These are phyloP conservation scores for Smallanthus sonchifolius DNA, from an alignment of 129 eudicot species.

Conservation along the genomic window DNA sequence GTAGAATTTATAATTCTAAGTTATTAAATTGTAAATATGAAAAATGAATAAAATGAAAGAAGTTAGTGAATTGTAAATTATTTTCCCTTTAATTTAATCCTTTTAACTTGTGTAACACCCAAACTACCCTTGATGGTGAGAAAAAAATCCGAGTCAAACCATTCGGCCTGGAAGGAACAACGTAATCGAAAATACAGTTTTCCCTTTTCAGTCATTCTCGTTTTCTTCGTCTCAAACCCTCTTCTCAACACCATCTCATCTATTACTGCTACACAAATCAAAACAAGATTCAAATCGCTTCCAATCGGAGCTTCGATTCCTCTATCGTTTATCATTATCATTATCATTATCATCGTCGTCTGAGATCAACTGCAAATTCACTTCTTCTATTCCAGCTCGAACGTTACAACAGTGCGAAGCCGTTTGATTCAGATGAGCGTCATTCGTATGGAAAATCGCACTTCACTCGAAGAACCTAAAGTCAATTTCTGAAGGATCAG, in stretches of 20 bases:
- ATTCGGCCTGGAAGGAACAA: constrained; percentile 12
- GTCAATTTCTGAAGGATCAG: constrained; percentile 30
- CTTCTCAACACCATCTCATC: constrained; percentile 6
- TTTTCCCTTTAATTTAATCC: too few species aligned
- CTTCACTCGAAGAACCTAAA: constrained; percentile 25
- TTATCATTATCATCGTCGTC: neutral
- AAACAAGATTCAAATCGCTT: constrained; percentile 3
- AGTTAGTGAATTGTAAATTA: too few species aligned
- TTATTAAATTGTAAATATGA: too few species aligned
- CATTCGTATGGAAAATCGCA: constrained; percentile 11
- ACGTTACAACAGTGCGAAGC: neutral
- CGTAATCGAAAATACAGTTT: constrained; percentile 17
- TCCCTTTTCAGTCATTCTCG: constrained; percentile 26
- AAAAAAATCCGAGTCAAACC: constrained; percentile 15
- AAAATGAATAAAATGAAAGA: too few species aligned
- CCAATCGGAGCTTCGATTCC: neutral
- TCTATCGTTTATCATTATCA: neutral
- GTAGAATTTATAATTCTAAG: too few species aligned
- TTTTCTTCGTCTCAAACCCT: constrained; percentile 39
- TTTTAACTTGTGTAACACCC: too few species aligned
- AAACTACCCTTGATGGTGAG: neutral
- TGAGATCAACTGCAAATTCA: constrained; percentile 23
- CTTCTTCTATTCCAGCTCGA: constrained; percentile 8
- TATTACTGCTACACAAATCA: constrained; percentile 12
- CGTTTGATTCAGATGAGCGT: constrained; percentile 24